Base-by-base conservation (phyloP, 805 yeast genomes). In the Wickerhamiella shivajii region DNA sequence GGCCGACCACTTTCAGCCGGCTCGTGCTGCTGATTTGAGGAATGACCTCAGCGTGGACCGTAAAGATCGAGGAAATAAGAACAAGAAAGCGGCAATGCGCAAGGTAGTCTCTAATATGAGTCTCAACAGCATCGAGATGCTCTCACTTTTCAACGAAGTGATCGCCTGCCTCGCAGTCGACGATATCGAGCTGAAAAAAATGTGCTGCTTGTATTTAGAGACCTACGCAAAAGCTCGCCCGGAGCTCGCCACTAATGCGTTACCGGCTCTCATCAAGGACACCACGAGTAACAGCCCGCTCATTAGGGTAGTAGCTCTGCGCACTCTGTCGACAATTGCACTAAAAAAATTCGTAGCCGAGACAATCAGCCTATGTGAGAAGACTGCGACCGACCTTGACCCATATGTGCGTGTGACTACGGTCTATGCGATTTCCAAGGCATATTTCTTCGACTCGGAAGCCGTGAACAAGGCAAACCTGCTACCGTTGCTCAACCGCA, bases 101-200 rank as follows among this genome's bases (percentile, higher is more conserved):
- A 78, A 77, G 47, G 67, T 83, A 18, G 63, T 85, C 6, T 87
- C 93, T 27, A 85, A 84, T 53, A 66, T 83, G 54, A 76, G 92
- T 5, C 64, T 83, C 55, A 83, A 84, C 31, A 81, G 80, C 52
- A 66, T 66, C 36, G 95, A 87, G 49, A 70, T 84, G 69, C 62
- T 71, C 8, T 52, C 57, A 13, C 51, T 87, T 35, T 68, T 75
- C 47, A 73, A 74, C 1, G 92, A 80, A 33, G 66, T 81, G 5
- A 58, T 77, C 47, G 60, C 61, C 29, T 55, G 62, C 37, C 60
- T 65, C 52, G 45, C 37, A 18, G 45, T 48, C 40, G 66, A 66
- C 43, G 93, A 81, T 54, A 38, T 72, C 19, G 92, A 79, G 43
- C 61, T 76, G 34, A 71, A 79, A 48, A 67, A 77, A 40, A 63